Evolutionary conservation across 1,284 basidiomycete species (phyloP).

Genomic region (Neotropicomus parvogracilis): DNA sequence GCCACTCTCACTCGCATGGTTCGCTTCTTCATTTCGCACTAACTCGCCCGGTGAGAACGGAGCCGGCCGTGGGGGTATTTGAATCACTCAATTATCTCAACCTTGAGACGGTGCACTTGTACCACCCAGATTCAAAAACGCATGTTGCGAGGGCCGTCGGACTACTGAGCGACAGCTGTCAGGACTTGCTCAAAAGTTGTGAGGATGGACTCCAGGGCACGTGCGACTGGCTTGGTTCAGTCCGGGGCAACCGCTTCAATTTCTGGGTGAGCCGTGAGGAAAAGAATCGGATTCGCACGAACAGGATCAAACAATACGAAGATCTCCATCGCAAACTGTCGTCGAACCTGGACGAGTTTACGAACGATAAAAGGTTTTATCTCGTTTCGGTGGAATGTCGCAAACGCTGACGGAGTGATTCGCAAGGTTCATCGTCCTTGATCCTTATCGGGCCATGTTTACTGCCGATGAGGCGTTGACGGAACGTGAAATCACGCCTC

Average conservation of each 20-base stretch:
- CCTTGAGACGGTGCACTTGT: slow-evolving; percentile 58
- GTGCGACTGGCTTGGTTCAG: slow-evolving; percentile 50
- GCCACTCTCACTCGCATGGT: slow-evolving; percentile 19
- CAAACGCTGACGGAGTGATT: slow-evolving; percentile 3
- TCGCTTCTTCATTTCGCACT: slow-evolving; percentile 32
- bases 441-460: slow-evolving; percentile 66
- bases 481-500: slow-evolving; percentile 43
- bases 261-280: slow-evolving; percentile 35
- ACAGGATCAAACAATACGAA: slow-evolving; percentile 39
- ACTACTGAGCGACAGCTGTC: slow-evolving; percentile 55
- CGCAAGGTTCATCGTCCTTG: slow-evolving; percentile 57
- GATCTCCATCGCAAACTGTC: slow-evolving; percentile 41
- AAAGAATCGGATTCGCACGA: slow-evolving; percentile 34
- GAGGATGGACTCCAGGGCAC: slow-evolving; percentile 45
- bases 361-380: slow-evolving; percentile 46
- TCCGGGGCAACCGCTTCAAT: slow-evolving; percentile 39
- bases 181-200: slow-evolving; percentile 53
- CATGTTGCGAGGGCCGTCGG: slow-evolving; percentile 50
- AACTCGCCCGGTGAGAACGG: slow-evolving; percentile 32
- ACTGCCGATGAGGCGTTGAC: slow-evolving; percentile 42
- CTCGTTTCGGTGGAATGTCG: neutral
- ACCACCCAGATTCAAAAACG: slow-evolving; percentile 50
- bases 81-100: slow-evolving; percentile 78
- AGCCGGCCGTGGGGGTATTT: slow-evolving; percentile 76
- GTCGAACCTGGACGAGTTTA: slow-evolving; percentile 46